Evolutionary conservation across 2,329 filamentous ascomycete genomes (phyloP), one percentile per base, ranked within the genome.

Genomic region (Diaporthe velutina): DNA sequence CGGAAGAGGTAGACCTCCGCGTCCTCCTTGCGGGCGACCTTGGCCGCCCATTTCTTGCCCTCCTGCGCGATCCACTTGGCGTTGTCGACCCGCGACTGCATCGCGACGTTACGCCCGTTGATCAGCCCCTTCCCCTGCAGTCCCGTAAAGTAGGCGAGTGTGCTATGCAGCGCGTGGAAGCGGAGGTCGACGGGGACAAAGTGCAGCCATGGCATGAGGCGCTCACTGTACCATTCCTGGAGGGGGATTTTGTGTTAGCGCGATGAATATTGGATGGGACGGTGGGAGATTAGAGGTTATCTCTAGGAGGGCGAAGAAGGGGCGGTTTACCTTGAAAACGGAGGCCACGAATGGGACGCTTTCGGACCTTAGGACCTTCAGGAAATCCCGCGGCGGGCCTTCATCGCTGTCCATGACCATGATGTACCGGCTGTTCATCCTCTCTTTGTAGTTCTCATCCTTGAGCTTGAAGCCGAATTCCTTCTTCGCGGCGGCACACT

Each of bases 1-100:
- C 94, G 86, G 80, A 96, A 97, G 79, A 96, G 87, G 80, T 97
- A 97, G 13, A 95, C 89, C 82, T 95, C 93, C 90, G 93, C 94
- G 79, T 97, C 95, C 81, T 93, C 92, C 79, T 89, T 90, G 75
- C 92, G 85, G 25, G 95, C 78, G 17, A 90, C 92, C 80, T 87
- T 86, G 9, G 85, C 84, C 3, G 90, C 91, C 93, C 94, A 95
- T 74, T 88, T 87, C 70, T 87, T 86, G 1, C 93, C 93, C 76
- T 91, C 84, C 73, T 90, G 87, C 5, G 93, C 91, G 78, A 95
- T 94, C 87, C 89, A 90, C 80, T 87, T 84, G 12, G 87, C 92
- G 76, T 94, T 90, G 15, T 85, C 82, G 66, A 83, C 79, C 75
- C 89, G 87, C 6, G 82, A 84, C 57, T 86, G 82, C 81, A 91